These are phyloP conservation scores for Ascosphaera aggregata DNA, from an alignment of 2,329 filamentous ascomycete species.

Conservation along the genomic window DNA sequence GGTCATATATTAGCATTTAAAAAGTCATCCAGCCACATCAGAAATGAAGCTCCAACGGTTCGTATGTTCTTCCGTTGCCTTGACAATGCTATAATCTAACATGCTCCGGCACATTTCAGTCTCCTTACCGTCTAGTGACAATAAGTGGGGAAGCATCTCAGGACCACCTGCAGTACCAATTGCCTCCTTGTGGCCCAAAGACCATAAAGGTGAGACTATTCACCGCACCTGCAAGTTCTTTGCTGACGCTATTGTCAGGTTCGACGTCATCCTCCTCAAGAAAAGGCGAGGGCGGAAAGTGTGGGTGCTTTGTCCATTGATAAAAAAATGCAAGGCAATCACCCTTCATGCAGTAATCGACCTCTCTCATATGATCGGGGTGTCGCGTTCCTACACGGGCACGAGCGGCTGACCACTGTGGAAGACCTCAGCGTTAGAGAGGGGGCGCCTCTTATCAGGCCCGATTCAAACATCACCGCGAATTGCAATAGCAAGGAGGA, in stretches of 20 bases:
- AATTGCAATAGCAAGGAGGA: too few relatives aligned
- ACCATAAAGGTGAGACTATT: background rate
- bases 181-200: background rate
- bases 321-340: background rate
- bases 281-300: background rate
- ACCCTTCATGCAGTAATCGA: background rate
- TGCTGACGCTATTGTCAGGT: background rate
- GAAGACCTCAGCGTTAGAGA: too few relatives aligned
- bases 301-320: background rate
- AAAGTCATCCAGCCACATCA: background rate
- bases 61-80: background rate
- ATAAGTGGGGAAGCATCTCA: background rate
- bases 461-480: too few relatives aligned
- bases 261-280: background rate
- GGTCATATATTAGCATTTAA: background rate
- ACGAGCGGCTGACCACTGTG: too few relatives aligned
- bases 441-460: too few relatives aligned
- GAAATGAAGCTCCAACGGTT: background rate
- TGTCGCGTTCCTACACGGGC: background rate
- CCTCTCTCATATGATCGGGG: background rate
- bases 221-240: background rate
- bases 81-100: background rate
- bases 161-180: background rate
- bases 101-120: background rate
- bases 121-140: background rate